phyloP scores from a whole-genome alignment of 768 basidiomycete genomes.

The Butyriboletus loyo region DNA sequence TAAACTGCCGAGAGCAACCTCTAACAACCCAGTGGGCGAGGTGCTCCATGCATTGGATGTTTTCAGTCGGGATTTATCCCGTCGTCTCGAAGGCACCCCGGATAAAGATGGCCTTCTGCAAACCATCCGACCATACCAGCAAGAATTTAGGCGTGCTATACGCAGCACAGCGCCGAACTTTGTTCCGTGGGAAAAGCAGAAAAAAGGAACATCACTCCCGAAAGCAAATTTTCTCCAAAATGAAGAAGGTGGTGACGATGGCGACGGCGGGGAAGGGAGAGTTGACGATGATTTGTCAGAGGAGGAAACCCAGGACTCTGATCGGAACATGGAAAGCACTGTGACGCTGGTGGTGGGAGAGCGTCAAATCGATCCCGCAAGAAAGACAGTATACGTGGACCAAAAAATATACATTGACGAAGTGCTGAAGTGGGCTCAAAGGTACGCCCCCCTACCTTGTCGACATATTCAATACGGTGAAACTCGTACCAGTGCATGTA shows the following conservation, averaged over 20 bases:
- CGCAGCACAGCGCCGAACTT: not conserved
- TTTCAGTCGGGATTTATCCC: not conserved
- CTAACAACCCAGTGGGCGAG: not conserved
- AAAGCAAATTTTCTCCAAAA: not conserved
- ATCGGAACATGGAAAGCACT: no score
- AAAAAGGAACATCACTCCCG: not conserved
- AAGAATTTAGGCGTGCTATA: not conserved
- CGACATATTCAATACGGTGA: not conserved
- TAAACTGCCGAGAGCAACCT: not conserved
- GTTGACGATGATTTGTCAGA: not conserved
- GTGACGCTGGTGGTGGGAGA: not conserved
- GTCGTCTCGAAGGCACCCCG: not conserved
- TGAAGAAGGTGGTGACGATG: not conserved
- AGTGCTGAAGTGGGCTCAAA: not conserved
- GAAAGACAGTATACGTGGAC: not conserved
- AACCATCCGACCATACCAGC: not conserved
- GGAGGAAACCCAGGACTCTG: no score
- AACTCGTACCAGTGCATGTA: not conserved
- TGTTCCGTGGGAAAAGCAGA: not conserved
- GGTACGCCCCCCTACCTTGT: not conserved
- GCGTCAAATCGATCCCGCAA: not conserved
- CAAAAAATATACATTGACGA: not conserved
- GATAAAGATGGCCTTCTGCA: not conserved
- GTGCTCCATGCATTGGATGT: not conserved
- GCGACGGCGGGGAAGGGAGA: not conserved